Evolutionary conservation across 257 asterid genomes (phyloP).

Genomic region (Ajuga chamaepitys): DNA sequence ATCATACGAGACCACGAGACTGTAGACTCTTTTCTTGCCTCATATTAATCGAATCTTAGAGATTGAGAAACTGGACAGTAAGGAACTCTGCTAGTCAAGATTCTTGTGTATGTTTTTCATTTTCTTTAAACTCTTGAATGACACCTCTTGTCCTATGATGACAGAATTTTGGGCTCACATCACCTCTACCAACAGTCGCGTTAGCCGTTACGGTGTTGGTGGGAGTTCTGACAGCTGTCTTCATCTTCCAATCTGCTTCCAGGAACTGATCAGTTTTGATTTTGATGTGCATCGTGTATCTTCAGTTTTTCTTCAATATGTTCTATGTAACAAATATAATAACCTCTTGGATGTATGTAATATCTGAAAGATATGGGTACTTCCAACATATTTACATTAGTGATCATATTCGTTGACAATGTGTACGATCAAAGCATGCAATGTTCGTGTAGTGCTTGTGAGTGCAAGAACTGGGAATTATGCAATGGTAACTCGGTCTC

Average conservation of each 20-base stretch:
- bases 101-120: background rate
- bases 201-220: conserved; percentile 71
- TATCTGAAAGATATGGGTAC: conserved; percentile 2
- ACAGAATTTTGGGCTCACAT: conserved; percentile 40
- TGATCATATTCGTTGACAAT: conserved; percentile 2
- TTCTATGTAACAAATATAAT: background rate
- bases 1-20: too few relatives aligned
- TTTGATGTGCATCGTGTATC: background rate
- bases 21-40: too few relatives aligned
- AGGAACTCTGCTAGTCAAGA: too few relatives aligned
- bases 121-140: background rate
- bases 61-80: background rate
- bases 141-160: background rate
- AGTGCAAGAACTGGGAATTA: too few relatives aligned
- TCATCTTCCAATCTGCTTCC: conserved; percentile 89
- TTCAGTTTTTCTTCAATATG: background rate
- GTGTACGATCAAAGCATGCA: conserved; percentile 8
- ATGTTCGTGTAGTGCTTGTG: too few relatives aligned
- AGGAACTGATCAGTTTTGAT: conserved; percentile 29
- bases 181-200: conserved; percentile 41
- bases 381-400: background rate
- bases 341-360: background rate
- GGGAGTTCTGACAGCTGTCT: conserved; percentile 68
- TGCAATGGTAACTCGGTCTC: too few relatives aligned
- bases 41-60: too few relatives aligned